Conservation (phyloP, 805 yeast genomes). For the Candida railenensis region DNA sequence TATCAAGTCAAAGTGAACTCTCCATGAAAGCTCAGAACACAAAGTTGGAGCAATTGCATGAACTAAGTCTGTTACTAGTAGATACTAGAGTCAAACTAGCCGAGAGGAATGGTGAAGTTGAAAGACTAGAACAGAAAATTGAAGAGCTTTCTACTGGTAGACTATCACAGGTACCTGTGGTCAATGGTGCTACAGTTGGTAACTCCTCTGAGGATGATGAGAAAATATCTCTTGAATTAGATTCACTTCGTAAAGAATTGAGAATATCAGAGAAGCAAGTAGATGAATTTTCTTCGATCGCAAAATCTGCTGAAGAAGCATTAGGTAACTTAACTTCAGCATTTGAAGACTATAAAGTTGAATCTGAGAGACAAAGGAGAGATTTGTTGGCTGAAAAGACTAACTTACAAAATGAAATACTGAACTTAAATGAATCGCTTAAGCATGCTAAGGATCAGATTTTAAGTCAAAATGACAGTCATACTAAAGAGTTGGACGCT, state of each 20-base stretch:
- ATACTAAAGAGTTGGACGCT: constrained; percentile 23
- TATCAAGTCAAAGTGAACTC: constrained; percentile 55
- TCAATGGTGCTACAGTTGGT: not conserved
- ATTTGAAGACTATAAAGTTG: constrained; percentile 42
- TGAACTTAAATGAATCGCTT: constrained; percentile 17
- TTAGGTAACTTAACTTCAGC: constrained; percentile 52
- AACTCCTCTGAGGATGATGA: constrained; percentile 5
- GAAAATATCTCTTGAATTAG: constrained; percentile 31
- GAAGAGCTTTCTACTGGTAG: constrained; percentile 6
- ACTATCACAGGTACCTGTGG: not conserved
- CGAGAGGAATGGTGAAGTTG: constrained; percentile 39
- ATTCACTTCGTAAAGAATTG: constrained; percentile 52
- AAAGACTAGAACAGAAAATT: constrained; percentile 38
- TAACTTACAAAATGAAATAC: constrained; percentile 18
- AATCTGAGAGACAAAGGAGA: constrained; percentile 25
- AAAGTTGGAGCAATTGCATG: constrained; percentile 58
- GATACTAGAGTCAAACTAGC: constrained; percentile 41
- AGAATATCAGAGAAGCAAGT: constrained; percentile 56
- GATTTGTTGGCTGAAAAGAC: constrained; percentile 15
- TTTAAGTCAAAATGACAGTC: constrained; percentile 16
- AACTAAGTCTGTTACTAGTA: constrained; percentile 45
- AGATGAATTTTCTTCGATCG: constrained; percentile 60
- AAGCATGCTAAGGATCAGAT: constrained; percentile 24
- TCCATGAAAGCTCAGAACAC: constrained; percentile 52
- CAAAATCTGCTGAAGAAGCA: constrained; percentile 66